A percentile compares a stretch with the other conserved stretches of the same genome.
phyloP scores from a whole-genome alignment of 352 stramenopile species.

The Pythium dissimile region DNA sequence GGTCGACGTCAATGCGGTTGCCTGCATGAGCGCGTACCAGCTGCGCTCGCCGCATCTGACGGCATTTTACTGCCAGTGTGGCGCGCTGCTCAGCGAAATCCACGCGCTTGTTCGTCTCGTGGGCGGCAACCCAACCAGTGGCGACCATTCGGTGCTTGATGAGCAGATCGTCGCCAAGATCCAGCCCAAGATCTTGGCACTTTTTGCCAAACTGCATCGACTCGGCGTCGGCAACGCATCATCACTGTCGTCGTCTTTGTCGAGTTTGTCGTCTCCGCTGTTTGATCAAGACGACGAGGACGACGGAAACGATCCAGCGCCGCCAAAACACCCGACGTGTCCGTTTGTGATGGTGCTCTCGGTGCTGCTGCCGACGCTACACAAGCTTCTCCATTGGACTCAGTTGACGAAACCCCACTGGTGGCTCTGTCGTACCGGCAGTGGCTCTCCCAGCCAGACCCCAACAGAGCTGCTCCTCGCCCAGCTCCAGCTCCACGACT shows the following conservation, averaged over 20 bases:
- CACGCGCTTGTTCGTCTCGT: constrained; percentile 21
- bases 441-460: not conserved
- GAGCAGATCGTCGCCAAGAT: constrained; percentile 30
- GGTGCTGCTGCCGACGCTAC: constrained; percentile 46
- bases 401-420: constrained; percentile 34
- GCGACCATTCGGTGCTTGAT: not conserved
- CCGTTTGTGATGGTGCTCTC: constrained; percentile 71
- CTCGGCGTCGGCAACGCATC: constrained; percentile 7
- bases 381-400: constrained; percentile 55
- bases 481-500: constrained; percentile 48
- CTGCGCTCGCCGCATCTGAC: constrained; percentile 23
- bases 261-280: not conserved
- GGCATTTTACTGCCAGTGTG: constrained; percentile 34
- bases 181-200: constrained; percentile 26
- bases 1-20: constrained; percentile 21
- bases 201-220: constrained; percentile 1
- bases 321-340: constrained; percentile 7
- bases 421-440: constrained; percentile 14
- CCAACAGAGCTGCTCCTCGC: constrained; percentile 24
- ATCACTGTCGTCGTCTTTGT: not conserved
- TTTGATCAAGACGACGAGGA: constrained; percentile 10
- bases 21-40: constrained; percentile 13
- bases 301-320: not conserved
- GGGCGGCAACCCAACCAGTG: not conserved
- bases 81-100: constrained; percentile 41